Evolutionary conservation across 306 rosid species (phyloP).

Genomic region (Neltuma alba): DNA sequence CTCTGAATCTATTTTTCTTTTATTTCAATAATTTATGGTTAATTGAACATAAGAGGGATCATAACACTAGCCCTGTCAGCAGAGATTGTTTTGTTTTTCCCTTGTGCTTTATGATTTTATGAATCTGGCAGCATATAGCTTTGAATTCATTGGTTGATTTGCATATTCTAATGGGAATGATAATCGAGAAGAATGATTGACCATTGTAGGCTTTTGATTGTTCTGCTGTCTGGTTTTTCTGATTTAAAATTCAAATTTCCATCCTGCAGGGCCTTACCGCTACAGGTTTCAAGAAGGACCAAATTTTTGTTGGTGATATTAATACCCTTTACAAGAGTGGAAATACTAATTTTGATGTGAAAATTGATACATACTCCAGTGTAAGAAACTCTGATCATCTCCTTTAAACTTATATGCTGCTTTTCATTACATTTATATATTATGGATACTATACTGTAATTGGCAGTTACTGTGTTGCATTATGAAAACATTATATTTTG

Average conservation of each 20-base stretch:
- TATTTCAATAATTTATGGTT: slow-evolving; percentile 3
- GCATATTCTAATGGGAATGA: neutral
- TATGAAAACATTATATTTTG: slow-evolving; percentile 5
- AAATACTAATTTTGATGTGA: slow-evolving; percentile 74
- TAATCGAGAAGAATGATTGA: neutral
- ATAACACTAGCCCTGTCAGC: neutral
- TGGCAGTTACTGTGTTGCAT: slow-evolving; percentile 5
- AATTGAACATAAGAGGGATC: neutral
- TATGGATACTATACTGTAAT: slow-evolving; percentile 11
- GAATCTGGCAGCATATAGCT: neutral
- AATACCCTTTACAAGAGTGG: slow-evolving; percentile 81
- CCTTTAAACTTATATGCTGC: slow-evolving; percentile 12
- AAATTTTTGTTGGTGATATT: slow-evolving; percentile 80
- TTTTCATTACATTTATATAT: slow-evolving; percentile 19
- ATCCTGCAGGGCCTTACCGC: slow-evolving; percentile 76
- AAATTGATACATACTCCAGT: slow-evolving; percentile 81
- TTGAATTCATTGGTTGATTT: slow-evolving; percentile 20
- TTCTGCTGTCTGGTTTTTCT: slow-evolving; percentile 24
- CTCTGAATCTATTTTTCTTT: neutral
- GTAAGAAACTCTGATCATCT: slow-evolving; percentile 50
- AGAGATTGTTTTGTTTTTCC: neutral
- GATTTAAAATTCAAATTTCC: slow-evolving; percentile 35
- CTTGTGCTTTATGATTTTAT: slow-evolving; percentile 1
- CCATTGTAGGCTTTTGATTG: slow-evolving; percentile 2
- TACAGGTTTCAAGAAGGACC: slow-evolving; percentile 87